Evolutionary conservation across 179 eudicot genomes (phyloP), one percentile per base, ranked within the genome.

Genomic region (Spinacia oleracea): DNA sequence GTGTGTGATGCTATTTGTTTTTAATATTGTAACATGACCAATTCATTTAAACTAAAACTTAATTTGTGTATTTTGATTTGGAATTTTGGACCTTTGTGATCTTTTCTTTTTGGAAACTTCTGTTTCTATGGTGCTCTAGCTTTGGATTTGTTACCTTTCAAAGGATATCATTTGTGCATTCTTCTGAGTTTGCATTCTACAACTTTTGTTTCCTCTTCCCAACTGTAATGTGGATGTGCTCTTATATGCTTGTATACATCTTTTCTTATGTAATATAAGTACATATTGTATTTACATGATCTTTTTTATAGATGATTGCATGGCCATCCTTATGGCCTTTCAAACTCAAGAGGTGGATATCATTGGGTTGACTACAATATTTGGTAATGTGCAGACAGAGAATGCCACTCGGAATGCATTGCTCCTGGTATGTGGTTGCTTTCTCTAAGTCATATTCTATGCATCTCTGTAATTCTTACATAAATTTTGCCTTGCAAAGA

Each of bases 321-420:
- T 95, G 93, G 85, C 98, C 45, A 88, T 95, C 73, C 73, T 95
- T 38, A 91, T 95, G 98, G 97, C 98, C 68, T 95, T 95, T 81
- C 97, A 95, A 84, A 88, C 91, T 74, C 87, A 84, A 73, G 90
- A 89, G 70, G 82, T 93, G 82, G 95, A 95, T 80, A 77, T 95
- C 59, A 79, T 95, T 79, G 98, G 98, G 53, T 83, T 95, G 74
- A 93, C 98, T 46, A 90, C 98, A 5, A 79, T 93, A 81, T 95
- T 93, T 84, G 98, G 98, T 4, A 95, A 95, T 84, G 95, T 91
- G 65, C 34, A 78, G 16, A 91, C 95, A 31, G 85, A 88, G 86
- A 86, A 84, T 87, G 97, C 97, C 76, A 93, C 88, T 63, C 89
- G 83, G 75, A 93, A 95, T 75, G 92, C 98, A 53, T 84, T 95